These are phyloP conservation scores for Epichloe sibirici DNA, from an alignment of 2,329 filamentous ascomycete species.

Conservation along the genomic window DNA sequence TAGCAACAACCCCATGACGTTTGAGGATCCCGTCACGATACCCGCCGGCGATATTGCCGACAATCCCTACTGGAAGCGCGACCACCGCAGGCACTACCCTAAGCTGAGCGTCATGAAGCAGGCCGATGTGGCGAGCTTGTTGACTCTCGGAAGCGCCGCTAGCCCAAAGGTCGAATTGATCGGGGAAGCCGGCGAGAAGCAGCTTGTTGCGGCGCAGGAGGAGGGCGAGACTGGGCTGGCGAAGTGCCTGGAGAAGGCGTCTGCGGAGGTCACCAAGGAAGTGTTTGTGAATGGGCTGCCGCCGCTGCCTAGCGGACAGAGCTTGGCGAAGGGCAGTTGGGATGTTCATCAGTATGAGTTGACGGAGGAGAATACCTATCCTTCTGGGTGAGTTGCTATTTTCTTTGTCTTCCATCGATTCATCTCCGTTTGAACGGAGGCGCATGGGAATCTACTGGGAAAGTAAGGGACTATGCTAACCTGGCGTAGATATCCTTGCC, in stretches of 20 bases:
- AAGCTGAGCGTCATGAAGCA: constrained; percentile 69
- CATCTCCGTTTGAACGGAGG: too few relatives aligned
- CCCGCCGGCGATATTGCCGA: constrained; percentile 31
- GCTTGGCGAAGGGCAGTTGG: constrained; percentile 38
- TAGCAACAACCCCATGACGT: constrained; percentile 25
- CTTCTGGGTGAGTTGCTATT: constrained; percentile 44
- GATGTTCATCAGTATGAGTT: constrained; percentile 58
- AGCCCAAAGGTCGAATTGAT: constrained; percentile 74
- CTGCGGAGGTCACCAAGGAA: constrained; percentile 40
- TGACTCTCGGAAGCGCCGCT: constrained; percentile 73
- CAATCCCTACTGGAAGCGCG: constrained; percentile 68
- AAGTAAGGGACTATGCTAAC: constrained; percentile 16
- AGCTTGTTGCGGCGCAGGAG: constrained; percentile 62
- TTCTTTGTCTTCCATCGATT: background rate
- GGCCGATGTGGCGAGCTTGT: constrained; percentile 71
- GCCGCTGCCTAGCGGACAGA: constrained; percentile 68
- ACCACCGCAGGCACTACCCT: constrained; percentile 72
- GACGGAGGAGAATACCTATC: constrained; percentile 57
- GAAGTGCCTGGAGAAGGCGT: constrained; percentile 50
- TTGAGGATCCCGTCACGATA: constrained; percentile 45
- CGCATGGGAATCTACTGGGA: too few relatives aligned
- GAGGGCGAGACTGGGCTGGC: constrained; percentile 64
- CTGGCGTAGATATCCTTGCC: constrained; percentile 47
- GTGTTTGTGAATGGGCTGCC: constrained; percentile 70
- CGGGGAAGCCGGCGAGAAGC: constrained; percentile 46